Percentiles rank a stretch among this genome's conserved stretches.
phyloP scores from a whole-genome alignment of 208 protist species.

The Entamoeba invadens region DNA sequence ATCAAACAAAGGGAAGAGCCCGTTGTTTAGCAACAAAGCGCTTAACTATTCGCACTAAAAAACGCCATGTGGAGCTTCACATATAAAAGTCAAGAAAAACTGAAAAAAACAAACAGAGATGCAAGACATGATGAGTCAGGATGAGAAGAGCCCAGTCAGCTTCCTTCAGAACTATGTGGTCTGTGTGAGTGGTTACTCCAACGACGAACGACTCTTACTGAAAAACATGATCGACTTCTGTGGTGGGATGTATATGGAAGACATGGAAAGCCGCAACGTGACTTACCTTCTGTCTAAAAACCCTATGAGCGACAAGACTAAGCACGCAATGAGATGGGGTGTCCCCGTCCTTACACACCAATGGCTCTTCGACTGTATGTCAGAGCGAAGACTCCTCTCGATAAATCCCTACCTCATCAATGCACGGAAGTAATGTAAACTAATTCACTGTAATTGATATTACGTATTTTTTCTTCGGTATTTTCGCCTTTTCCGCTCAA shows the following conservation, averaged over 20 bases:
- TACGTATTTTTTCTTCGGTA: background rate
- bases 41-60: too few species aligned
- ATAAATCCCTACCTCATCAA: background rate
- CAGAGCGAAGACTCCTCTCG: background rate
- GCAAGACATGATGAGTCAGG: background rate
- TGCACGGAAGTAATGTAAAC: background rate
- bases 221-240: background rate
- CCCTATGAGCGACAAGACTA: background rate
- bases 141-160: background rate
- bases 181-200: background rate
- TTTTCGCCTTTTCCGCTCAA: background rate
- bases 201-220: background rate
- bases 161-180: background rate
- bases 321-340: background rate
- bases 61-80: too few species aligned
- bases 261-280: background rate
- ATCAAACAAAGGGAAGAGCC: too few species aligned
- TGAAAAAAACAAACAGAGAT: too few species aligned
- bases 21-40: too few species aligned
- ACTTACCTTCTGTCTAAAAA: background rate
- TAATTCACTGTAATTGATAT: background rate
- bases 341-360: background rate
- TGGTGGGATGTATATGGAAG: background rate
- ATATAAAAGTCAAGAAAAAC: too few species aligned
- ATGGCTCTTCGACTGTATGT: background rate